Evolutionary conservation across 345 rosid species (phyloP), one percentile per base, ranked within the genome.

Genomic region (Laguncularia racemosa): DNA sequence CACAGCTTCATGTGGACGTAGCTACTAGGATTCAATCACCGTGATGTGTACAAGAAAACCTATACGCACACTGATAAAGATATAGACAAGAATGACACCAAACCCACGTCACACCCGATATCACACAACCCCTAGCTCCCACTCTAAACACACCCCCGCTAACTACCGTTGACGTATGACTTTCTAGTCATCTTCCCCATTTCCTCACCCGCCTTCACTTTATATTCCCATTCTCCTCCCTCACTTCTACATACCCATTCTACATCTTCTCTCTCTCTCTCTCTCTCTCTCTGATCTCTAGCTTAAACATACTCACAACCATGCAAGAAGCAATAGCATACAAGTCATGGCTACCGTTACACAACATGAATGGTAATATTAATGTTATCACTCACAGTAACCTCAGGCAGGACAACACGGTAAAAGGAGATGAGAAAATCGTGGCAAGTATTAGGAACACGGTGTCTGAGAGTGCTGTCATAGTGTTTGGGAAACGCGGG

Each of bases 401-500:
- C 16, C 20, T 10, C 45, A 13, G 50, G 17, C 4, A 2, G 7
- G 44, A 20, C n/a, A 33, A 26, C 40, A 33, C 3, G 40, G 52
- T 7, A 21, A 9, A 50, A 16, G 16, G 38, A n/a, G 44, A 18
- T 2, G 28, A 11, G 47, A 47, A 52, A 44, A 38, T 49, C 23
- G 28, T 15, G 26, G 62, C 44, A 12, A 55, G 51, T 10, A 52
- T 80, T 57, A 44, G 58, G 23, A 57, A 59, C 20, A 47, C 86
- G 61, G 83, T 89, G 38, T 75, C 72, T 19, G 93, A 85, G 73
- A 89, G 85, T 72, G 91, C 99, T 1, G 83, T 89, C 52, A 78
- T 89, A 20, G 93, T 86, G 60, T 74, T 92, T 44, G 84, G 89
- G 10, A 78, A 70, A 54, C 69, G 76, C 2, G 98, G 95, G 2